phyloP scores from a whole-genome alignment of 2,329 filamentous ascomycete genomes.

The Penicillium sp. region DNA sequence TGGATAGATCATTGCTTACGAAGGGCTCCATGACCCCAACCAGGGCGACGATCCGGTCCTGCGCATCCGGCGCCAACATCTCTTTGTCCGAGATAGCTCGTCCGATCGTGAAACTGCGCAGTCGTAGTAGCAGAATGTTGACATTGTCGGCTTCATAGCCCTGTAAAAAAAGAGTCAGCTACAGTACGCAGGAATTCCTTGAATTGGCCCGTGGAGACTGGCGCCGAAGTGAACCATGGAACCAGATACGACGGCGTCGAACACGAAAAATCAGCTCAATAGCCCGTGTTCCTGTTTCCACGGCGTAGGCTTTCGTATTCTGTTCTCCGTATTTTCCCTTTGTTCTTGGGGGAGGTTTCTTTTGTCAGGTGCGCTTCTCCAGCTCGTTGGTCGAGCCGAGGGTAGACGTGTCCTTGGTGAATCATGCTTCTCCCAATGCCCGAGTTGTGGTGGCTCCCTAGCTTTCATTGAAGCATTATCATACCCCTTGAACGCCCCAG shows the following conservation, averaged over 20 bases:
- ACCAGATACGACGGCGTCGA: constrained; percentile 31
- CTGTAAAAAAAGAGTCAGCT: constrained; percentile 40
- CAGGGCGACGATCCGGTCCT: constrained; percentile 60
- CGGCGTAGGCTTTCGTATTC: background rate
- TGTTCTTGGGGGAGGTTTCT: background rate
- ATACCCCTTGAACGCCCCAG: background rate
- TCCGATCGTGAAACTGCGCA: constrained; percentile 72
- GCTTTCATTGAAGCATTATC: background rate
- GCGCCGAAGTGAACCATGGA: constrained; percentile 36
- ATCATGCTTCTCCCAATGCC: background rate
- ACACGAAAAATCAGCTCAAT: background rate
- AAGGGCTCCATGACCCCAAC: constrained; percentile 69
- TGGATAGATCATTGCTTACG: constrained; percentile 51
- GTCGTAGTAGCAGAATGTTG: constrained; percentile 73
- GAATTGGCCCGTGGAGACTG: constrained; percentile 17
- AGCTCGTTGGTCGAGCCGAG: background rate
- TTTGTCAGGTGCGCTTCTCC: background rate
- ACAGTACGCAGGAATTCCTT: too few species aligned
- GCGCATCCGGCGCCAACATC: constrained; percentile 57
- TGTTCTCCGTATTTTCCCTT: background rate
- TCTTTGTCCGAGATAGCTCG: constrained; percentile 62
- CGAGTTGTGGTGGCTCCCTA: background rate
- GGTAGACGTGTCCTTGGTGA: background rate
- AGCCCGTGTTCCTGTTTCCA: background rate
- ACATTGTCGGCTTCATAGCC: constrained; percentile 69